Evolutionary conservation across 2,329 filamentous ascomycete genomes (phyloP), one percentile per base, ranked within the genome.

Genomic region (Ascochyta rabiei): DNA sequence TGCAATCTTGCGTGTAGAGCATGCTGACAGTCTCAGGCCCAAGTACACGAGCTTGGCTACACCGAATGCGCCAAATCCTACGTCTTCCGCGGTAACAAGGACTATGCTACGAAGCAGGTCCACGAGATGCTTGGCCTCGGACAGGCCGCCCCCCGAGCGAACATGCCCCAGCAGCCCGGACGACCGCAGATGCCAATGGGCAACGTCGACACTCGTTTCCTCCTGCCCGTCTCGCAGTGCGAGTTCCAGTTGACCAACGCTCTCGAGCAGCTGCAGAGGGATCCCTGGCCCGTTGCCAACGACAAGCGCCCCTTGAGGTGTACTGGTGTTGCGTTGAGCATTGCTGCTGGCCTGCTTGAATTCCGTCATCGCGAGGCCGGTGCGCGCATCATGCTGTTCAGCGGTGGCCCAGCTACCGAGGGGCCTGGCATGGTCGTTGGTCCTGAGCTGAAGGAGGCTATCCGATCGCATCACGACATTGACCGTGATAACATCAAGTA

Each of bases 401-500:
- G 93, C 49, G 96, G 93, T 70, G 95, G 95, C 31, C 89, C 95
- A 48, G 92, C 93, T 35, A 99, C 95, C 0, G 95, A 99, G 76
- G 95, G 95, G 1, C 95, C 95, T 10, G 95, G 95, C 57, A 92
- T 96, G 85, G 95, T 99, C 28, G 95, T 99, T 72, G 93, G 93
- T 2, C 91, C 95, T 21, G 95, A 99, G 77, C 81, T 99, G 62
- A 89, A 93, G 75, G 95, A 99, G 75, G 92, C 96, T 9, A 98
- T 99, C 63, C 89, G 95, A 71, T 98, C 93, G 37, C 95, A 99
- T 78, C 95, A 99, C 77, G 95, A 99, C 70, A 99, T 99, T 76
- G 95, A 99, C 74, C 87, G 93, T 53, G 95, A 99, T 77, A 97
- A 97, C 75, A 96, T 96, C 80, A 99, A 99, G 77, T 97, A 98